These are phyloP conservation scores for Colletotrichum sp. DNA, from an alignment of 2,329 filamentous ascomycete species.

Conservation along the genomic window DNA sequence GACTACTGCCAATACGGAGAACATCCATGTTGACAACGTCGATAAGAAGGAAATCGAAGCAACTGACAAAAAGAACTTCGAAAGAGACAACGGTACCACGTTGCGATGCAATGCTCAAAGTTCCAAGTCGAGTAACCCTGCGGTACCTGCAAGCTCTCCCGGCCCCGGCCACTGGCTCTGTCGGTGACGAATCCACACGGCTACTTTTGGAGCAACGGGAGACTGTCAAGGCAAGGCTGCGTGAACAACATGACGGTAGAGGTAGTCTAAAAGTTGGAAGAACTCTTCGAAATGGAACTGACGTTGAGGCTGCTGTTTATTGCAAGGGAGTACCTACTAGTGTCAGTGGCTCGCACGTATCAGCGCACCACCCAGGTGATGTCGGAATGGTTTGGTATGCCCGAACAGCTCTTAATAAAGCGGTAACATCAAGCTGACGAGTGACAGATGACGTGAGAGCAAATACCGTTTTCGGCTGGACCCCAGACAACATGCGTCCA, in stretches of 20 bases:
- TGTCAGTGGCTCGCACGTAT: not conserved
- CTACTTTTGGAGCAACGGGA: too few species aligned
- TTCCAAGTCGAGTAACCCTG: too few species aligned
- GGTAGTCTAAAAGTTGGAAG: not conserved
- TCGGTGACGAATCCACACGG: not conserved
- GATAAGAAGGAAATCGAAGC: too few species aligned
- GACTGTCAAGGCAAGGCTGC: too few species aligned
- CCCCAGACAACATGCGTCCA: not conserved
- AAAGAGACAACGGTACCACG: too few species aligned
- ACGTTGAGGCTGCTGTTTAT: not conserved
- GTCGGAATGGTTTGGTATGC: not conserved
- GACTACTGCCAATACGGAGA: too few species aligned
- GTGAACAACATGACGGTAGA: too few species aligned
- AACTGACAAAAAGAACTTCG: accelerated
- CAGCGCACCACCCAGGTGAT: not conserved
- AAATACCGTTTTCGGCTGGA: not conserved
- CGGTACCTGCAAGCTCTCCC: too few species aligned
- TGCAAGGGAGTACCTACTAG: not conserved
- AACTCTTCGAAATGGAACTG: not conserved
- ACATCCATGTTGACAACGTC: too few species aligned
- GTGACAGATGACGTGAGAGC: not conserved
- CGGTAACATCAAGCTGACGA: not conserved
- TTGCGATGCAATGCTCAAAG: too few species aligned
- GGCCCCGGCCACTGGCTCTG: too few species aligned
- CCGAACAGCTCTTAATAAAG: not conserved